These are phyloP conservation scores for Polyporus tsugae DNA, from an alignment of 1,284 basidiomycete species.

Conservation along the genomic window DNA sequence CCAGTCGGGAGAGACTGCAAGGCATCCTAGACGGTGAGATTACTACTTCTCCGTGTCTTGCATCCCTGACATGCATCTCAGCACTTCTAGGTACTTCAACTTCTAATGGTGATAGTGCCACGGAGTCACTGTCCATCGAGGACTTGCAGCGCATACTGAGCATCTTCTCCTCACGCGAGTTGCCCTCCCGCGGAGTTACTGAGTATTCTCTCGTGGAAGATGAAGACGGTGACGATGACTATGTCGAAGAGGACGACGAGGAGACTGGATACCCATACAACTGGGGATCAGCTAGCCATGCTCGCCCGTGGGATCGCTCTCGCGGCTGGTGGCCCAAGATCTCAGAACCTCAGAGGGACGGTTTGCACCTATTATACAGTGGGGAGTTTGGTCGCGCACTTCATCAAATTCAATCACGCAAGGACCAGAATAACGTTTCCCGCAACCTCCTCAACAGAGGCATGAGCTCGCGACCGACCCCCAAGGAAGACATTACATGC, in stretches of 20 bases:
- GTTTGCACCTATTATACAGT: constrained; percentile 74
- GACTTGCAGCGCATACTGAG: constrained; percentile 28
- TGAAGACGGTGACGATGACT: constrained; percentile 28
- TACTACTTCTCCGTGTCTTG: too few relatives aligned
- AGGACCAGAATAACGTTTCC: constrained; percentile 52
- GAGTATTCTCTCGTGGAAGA: constrained; percentile 8
- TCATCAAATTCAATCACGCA: constrained; percentile 53
- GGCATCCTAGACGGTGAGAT: constrained; percentile 28
- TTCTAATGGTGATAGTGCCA: constrained; percentile 21
- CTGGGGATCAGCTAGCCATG: constrained; percentile 7
- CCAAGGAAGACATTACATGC: constrained; percentile 61
- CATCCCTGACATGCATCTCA: constrained; percentile 9
- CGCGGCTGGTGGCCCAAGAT: constrained; percentile 45
- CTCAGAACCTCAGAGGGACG: constrained; percentile 74
- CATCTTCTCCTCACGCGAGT: constrained; percentile 14
- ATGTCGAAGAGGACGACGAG: constrained; percentile 40
- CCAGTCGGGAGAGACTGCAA: constrained; percentile 24
- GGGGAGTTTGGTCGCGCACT: constrained; percentile 88
- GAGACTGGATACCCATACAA: constrained; percentile 50
- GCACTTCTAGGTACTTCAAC: constrained; percentile 23
- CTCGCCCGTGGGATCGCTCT: constrained; percentile 41
- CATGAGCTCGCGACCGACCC: constrained; percentile 46
- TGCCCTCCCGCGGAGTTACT: background rate
- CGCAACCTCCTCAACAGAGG: constrained; percentile 54
- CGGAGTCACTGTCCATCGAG: constrained; percentile 17